Evolutionary conservation across 73 alveolate genomes (phyloP).

Genomic region (Stentor roeselii): DNA sequence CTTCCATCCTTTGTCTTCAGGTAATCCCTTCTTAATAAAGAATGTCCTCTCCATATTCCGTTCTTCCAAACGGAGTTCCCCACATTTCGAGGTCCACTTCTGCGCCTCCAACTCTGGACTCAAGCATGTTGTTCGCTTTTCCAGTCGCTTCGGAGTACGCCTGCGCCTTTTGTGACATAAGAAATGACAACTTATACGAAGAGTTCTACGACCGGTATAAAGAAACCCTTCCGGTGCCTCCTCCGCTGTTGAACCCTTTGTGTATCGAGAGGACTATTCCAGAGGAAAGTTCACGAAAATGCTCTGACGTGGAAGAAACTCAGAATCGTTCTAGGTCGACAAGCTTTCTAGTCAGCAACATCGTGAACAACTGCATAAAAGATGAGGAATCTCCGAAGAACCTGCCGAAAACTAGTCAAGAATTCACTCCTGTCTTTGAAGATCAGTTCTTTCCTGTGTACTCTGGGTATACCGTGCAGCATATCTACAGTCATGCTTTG

Average conservation of each 20-base stretch:
- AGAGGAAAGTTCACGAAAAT: background rate
- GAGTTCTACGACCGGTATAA: background rate
- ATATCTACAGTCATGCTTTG: background rate
- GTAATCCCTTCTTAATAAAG: no score
- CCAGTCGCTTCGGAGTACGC: conserved; percentile 8
- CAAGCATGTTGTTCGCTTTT: background rate
- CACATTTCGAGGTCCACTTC: no score
- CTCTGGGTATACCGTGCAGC: background rate
- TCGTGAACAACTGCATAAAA: background rate
- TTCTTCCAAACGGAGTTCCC: no score
- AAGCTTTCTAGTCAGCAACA: background rate
- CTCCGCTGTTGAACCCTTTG: background rate
- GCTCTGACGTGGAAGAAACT: background rate
- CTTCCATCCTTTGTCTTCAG: no score
- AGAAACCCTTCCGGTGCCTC: background rate
- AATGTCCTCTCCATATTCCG: no score
- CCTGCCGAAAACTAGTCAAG: background rate
- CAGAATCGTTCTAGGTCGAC: background rate
- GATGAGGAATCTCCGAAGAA: background rate
- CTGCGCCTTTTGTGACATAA: background rate
- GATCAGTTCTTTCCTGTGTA: background rate
- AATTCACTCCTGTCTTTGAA: background rate
- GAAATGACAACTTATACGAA: background rate
- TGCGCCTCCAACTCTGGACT: background rate
- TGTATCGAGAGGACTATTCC: no score